A percentile compares a stretch with the other conserved stretches of the same genome.
Conservation (phyloP, 2,329 filamentous ascomycete species). For the Neofusicoccum cordaticola region DNA sequence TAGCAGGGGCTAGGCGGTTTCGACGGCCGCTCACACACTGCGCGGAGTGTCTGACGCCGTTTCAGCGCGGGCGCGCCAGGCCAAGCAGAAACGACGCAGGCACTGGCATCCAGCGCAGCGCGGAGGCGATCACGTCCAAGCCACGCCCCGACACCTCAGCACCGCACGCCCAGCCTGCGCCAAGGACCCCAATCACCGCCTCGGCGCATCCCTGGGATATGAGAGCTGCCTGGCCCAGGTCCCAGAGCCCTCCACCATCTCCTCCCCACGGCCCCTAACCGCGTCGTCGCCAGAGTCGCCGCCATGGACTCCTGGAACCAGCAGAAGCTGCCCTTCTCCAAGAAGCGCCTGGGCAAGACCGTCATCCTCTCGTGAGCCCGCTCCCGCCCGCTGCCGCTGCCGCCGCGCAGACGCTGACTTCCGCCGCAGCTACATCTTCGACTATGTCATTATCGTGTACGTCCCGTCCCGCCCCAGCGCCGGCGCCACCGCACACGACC, state of each 20-base stretch:
- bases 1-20: not conserved
- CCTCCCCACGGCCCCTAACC: not conserved
- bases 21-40: not conserved
- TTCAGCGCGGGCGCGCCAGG: not conserved
- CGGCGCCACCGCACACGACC: conserved; percentile 30
- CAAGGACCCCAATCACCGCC: conserved; percentile 14
- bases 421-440: conserved; percentile 51
- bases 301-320: conserved; percentile 20
- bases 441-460: conserved; percentile 60
- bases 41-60: conserved; percentile 3
- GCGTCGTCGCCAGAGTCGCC: not conserved
- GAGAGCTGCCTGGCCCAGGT: not conserved
- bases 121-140: conserved; percentile 7
- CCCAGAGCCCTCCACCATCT: not conserved
- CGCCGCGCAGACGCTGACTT: conserved; percentile 22
- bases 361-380: conserved; percentile 50
- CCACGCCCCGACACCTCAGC: conserved; percentile 14
- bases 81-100: conserved; percentile 3
- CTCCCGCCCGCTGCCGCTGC: conserved; percentile 23
- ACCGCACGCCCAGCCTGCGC: conserved; percentile 10
- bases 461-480: conserved; percentile 23
- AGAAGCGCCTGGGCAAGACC: conserved; percentile 49
- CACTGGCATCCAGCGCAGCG: not conserved
- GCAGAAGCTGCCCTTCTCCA: conserved; percentile 53
- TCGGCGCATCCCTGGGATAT: conserved; percentile 16